Evolutionary conservation across 148 eudicot genomes (phyloP), one percentile per base, ranked within the genome.

Genomic region (Amaranthus cruentus): DNA sequence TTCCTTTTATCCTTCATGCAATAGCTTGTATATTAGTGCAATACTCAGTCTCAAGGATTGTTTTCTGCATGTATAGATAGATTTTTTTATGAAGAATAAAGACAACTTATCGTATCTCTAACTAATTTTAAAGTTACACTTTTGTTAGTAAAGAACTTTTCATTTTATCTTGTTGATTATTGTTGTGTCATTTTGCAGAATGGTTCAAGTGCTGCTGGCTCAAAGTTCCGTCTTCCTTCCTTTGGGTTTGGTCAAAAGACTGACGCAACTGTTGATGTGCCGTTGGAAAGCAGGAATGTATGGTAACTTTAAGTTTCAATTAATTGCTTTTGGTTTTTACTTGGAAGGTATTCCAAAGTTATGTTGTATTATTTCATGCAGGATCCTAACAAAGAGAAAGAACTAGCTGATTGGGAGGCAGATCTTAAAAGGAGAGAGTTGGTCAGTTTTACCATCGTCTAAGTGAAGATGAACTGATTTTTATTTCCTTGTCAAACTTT

Each of bases 211-310:
- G 83, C 86, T 81, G 78, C 90, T 80, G 94, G 84, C 68, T 87
- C 97, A 51, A 95, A 95, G 83, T 87, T 93, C 18, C 83, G 85
- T 18, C 76, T 92, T 57, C 97, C 97, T 52, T 85, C 87, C 59
- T 81, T 95, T 54, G 94, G 99, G 79, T 88, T 95, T 78, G 97
- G 99, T 65, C 97, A 90, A 82, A 95, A 95, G 75, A 89, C 90
- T 82, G 99, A 95, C 83, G 99, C 99, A 47, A 92, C 85, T 75
- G 99, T 83, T 74, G 96, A 95, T 67, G 88, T 95, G 70, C 92
- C 99, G 10, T 76, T 95, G 84, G 99, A 87, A 72, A 11, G 88
- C 56, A 82, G 88, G 87, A 91, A 87, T 81, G 97, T 92, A 91
- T 76, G 65, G 55, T 14, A 69, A 62, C 54, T 55, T 9, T 10